Conservation (phyloP, 257 asterid species). For the Ajuga chamaepitys region DNA sequence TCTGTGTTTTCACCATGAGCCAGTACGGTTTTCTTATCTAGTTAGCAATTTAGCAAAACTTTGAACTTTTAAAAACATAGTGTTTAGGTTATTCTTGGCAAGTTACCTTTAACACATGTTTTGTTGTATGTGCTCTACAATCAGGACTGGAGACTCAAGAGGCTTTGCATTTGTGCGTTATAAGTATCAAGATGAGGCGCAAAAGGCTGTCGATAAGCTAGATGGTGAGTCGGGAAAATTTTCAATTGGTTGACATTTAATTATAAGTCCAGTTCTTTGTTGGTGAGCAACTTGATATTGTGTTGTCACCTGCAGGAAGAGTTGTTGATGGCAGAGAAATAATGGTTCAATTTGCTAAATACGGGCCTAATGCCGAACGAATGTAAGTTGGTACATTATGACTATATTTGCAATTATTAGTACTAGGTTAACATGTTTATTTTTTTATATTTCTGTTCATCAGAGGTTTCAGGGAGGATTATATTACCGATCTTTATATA, state of each 20-base stretch:
- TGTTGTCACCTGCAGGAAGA: conserved; percentile 41
- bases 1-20: too few species aligned
- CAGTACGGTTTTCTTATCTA: too few species aligned
- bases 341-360: conserved; percentile 97
- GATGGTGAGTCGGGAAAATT: conserved; percentile 50
- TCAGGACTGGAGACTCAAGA: conserved; percentile 96
- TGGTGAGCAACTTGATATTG: neutral
- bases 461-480: neutral
- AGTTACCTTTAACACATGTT: neutral
- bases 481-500: neutral
- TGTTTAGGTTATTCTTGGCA: too few species aligned
- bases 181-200: conserved; percentile 94
- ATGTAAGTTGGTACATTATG: conserved; percentile 46
- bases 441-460: neutral
- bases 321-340: conserved; percentile 97
- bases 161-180: conserved; percentile 97
- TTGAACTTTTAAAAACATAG: neutral
- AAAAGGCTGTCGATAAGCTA: conserved; percentile 87
- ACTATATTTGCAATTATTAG: neutral
- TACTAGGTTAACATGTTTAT: too few species aligned
- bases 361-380: conserved; percentile 93
- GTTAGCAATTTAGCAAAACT: neutral
- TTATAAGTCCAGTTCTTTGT: neutral
- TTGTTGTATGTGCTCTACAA: neutral
- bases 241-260: neutral